Percentiles rank a stretch among this genome's conserved stretches.
Evolutionary conservation across 75 land plant genomes (phyloP).

Genomic region (Ceratopteris richardii): DNA sequence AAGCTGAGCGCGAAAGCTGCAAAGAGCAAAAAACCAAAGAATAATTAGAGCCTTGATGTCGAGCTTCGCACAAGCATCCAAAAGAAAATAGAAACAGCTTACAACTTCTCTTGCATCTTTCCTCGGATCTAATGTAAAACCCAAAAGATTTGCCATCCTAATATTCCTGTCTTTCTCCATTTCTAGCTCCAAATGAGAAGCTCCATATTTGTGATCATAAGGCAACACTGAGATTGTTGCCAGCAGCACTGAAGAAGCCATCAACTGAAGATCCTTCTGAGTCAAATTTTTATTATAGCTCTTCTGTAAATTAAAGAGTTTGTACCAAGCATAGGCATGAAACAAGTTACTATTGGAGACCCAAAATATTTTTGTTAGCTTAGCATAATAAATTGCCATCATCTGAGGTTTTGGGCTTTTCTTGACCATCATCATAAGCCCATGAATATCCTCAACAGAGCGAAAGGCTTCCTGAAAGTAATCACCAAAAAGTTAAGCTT

Average conservation of each 20-base stretch:
- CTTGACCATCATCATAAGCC: constrained; percentile 94
- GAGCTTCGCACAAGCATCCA: too few species aligned
- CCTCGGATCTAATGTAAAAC: constrained; percentile 64
- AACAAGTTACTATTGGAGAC: constrained; percentile 65
- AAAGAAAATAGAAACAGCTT: constrained; percentile 5
- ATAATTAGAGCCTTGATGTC: background rate
- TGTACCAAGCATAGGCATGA: constrained; percentile 96
- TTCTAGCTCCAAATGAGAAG: constrained; percentile 81
- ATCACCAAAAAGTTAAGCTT: background rate
- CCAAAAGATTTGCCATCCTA: constrained; percentile 65
- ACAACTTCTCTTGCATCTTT: constrained; percentile 85
- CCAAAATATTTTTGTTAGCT: constrained; percentile 83
- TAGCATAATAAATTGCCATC: constrained; percentile 87
- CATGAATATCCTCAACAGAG: constrained; percentile 89
- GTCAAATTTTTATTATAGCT: constrained; percentile 79
- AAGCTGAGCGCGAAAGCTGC: constrained; percentile 58
- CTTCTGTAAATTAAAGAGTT: constrained; percentile 74
- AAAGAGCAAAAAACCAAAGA: constrained; percentile 24
- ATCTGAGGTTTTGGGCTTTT: constrained; percentile 77
- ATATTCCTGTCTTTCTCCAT: constrained; percentile 88
- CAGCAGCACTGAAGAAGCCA: constrained; percentile 84
- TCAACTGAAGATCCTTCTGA: constrained; percentile 81
- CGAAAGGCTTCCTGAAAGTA: constrained; percentile 83
- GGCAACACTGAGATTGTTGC: constrained; percentile 76
- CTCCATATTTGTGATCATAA: constrained; percentile 60